Conservation (phyloP, 2,329 filamentous ascomycete genomes). For the Xylaria digitata region DNA sequence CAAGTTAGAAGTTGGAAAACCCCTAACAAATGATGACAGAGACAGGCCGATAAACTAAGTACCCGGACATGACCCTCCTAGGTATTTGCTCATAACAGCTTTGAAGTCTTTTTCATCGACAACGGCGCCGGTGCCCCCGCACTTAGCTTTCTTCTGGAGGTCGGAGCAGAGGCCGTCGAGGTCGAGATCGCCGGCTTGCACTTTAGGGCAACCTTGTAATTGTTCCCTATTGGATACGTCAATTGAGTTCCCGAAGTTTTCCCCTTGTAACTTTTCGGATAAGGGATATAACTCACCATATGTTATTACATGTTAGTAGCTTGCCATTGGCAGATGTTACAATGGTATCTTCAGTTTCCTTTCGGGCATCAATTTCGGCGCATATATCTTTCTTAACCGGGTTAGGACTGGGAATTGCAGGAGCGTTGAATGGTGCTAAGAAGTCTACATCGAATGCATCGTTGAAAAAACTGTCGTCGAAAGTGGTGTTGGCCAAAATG, state of each 20-base stretch:
- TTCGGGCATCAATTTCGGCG: slow-evolving; percentile 79
- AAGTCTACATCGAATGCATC: slow-evolving; percentile 88
- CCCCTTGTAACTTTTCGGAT: slow-evolving; percentile 14
- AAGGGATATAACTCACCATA: slow-evolving; percentile 76
- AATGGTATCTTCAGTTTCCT: slow-evolving; percentile 77
- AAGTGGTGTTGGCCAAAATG: slow-evolving; percentile 74
- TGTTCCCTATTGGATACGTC: slow-evolving; percentile 77
- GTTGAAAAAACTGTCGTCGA: slow-evolving; percentile 76
- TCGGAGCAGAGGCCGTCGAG: slow-evolving; percentile 93
- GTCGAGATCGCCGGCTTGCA: slow-evolving; percentile 91
- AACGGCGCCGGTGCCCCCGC: slow-evolving; percentile 88
- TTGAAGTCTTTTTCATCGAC: slow-evolving; percentile 92
- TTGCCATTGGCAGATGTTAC: slow-evolving; percentile 66
- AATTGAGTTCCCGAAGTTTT: slow-evolving; percentile 46
- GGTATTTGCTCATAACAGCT: slow-evolving; percentile 75
- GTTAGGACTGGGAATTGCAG: slow-evolving; percentile 54
- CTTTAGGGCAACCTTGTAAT: slow-evolving; percentile 85
- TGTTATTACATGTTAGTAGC: slow-evolving; percentile 86
- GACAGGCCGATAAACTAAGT: slow-evolving; percentile 14
- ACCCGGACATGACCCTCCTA: slow-evolving; percentile 45
- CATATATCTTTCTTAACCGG: slow-evolving; percentile 72
- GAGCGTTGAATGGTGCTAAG: slow-evolving; percentile 81
- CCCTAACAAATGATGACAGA: slow-evolving; percentile 13
- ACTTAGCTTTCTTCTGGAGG: slow-evolving; percentile 94
- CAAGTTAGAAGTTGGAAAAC: slow-evolving; percentile 27